Base-by-base conservation (phyloP, 2,329 filamentous ascomycete species). In the Paradendryphiella salina region DNA sequence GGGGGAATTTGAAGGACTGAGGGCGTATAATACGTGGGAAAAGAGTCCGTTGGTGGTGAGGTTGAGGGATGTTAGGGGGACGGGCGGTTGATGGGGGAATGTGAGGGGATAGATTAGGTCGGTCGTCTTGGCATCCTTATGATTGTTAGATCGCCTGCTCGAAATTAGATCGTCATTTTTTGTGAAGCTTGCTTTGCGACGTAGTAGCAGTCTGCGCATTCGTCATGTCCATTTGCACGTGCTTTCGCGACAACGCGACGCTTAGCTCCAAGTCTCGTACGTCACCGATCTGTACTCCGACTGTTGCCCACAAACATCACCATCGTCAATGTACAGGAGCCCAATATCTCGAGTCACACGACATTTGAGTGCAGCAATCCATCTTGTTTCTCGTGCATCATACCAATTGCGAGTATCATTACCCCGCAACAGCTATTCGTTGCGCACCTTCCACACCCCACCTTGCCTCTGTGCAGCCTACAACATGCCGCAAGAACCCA, bases 21-120 rank as follows among this genome's bases (percentile, higher is more conserved):
- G 62, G 50, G 62, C 63, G 15, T 72, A 55, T 50, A 69, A 69
- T 44, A 66, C 67, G 9, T 71, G 66, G 66, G 67, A 71, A 44
- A 72, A 71, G 62, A 65, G 54, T 29, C 63, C 66, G 13, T 54
- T 71, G 52, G 66, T 64, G 63, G 57, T 70, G 1, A 67, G 52
- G 46, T 53, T 71, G 46, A 69, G 50, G 42, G 64, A 70, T 54
- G 55, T 69, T 4, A 59, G 67, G 53, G 63, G 59, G 44, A 53
- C 52, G 4, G 52, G 50, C 44, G 54, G 54, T 4, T 52, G 18
- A 9, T 9, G 3, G 8, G 23, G 8, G 7, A 9, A 2, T 26
- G 23, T 26, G 2, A n/a, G n/a, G n/a, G n/a, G n/a, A n/a, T n/a
- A n/a, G n/a, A n/a, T n/a, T n/a, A n/a, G n/a, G n/a, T n/a, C n/a